These are phyloP conservation scores for Hyparrhenia diplandra DNA, from an alignment of 176 grass and related monocot species.

Conservation along the genomic window DNA sequence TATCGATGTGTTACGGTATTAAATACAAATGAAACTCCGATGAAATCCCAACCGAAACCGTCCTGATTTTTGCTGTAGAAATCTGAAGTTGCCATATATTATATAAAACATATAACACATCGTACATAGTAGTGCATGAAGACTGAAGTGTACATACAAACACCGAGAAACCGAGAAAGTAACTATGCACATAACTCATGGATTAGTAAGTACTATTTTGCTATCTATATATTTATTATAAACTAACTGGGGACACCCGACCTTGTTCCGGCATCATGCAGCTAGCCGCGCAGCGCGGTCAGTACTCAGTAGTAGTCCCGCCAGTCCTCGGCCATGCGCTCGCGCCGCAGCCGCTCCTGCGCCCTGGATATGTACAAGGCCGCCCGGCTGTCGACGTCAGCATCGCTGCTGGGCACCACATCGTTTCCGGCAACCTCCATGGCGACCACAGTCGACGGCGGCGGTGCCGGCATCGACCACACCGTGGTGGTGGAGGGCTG, in stretches of 20 bases:
- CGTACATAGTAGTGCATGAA: neutral
- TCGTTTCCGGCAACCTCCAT: neutral
- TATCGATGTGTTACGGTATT: neutral
- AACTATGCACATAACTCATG: neutral
- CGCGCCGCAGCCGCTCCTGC: slow-evolving; percentile 57
- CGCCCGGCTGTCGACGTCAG: slow-evolving; percentile 40
- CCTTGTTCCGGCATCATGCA: neutral
- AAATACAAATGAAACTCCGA: neutral
- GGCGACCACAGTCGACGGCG: neutral
- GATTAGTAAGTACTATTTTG: no score
- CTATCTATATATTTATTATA: neutral
- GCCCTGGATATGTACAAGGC: slow-evolving; percentile 49
- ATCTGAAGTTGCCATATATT: neutral
- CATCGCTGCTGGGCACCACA: neutral
- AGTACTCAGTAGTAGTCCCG: slow-evolving; percentile 16
- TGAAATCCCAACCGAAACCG: neutral
- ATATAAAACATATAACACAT: neutral
- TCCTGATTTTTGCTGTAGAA: neutral
- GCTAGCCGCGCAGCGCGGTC: neutral
- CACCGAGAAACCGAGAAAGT: neutral
- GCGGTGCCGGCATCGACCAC: neutral
- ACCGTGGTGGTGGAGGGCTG: neutral
- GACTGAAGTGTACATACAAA: neutral
- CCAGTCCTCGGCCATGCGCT: slow-evolving; percentile 35
- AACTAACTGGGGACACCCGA: neutral